Conservation (phyloP, 495 filamentous ascomycete species). For the Penicillium paxilli region DNA sequence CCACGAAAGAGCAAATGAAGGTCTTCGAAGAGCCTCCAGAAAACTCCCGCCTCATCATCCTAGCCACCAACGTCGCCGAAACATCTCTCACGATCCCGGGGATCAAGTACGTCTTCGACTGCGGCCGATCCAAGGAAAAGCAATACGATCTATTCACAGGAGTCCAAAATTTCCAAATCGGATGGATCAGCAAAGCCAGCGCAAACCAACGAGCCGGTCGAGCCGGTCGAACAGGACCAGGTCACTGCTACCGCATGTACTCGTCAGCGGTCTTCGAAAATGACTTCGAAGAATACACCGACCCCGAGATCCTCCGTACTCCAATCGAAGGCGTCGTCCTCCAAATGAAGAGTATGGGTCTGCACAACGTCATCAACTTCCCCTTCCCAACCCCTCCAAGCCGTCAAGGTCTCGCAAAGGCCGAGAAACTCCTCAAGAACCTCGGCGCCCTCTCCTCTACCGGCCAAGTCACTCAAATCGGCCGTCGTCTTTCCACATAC, state of each 20-base stretch:
- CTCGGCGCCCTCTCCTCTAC: constrained; percentile 64
- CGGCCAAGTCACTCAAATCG: constrained; percentile 76
- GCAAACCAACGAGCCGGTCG: constrained; percentile 91
- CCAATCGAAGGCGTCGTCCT: constrained; percentile 92
- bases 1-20: constrained; percentile 85
- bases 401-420: constrained; percentile 73
- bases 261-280: constrained; percentile 92
- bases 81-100: constrained; percentile 96
- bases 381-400: constrained; percentile 96
- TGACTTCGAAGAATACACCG: constrained; percentile 81
- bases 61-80: constrained; percentile 97
- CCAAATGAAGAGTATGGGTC: constrained; percentile 92
- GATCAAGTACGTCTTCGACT: constrained; percentile 94
- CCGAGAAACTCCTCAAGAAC: constrained; percentile 81
- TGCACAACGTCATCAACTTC: constrained; percentile 89
- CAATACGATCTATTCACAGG: constrained; percentile 81
- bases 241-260: constrained; percentile 92
- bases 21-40: constrained; percentile 91
- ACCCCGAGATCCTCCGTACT: constrained; percentile 87
- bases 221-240: constrained; percentile 92
- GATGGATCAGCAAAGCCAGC: constrained; percentile 97
- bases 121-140: constrained; percentile 87
- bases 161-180: constrained; percentile 92
- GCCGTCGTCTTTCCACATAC: constrained; percentile 79
- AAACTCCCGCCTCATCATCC: constrained; percentile 80